Conservation (phyloP, 495 filamentous ascomycete genomes). For the Alectoria sarmentosa region DNA sequence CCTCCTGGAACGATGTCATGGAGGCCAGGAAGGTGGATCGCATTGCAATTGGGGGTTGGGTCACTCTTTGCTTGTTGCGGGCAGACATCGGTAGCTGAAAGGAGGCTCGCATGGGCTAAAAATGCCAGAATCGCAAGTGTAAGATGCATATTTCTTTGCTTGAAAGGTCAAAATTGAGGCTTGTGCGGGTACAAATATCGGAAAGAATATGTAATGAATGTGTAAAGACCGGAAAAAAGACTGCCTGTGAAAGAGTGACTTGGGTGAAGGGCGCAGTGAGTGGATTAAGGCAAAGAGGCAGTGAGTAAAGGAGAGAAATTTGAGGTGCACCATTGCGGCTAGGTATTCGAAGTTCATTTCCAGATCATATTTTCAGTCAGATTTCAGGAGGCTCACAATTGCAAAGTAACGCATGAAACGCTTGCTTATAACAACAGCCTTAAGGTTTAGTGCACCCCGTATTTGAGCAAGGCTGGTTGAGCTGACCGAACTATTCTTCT, state of each 20-base stretch:
- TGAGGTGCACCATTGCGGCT: not conserved
- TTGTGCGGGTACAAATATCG: not conserved
- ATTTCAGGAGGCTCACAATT: not conserved
- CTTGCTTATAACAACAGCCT: not conserved
- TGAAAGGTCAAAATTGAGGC: not conserved
- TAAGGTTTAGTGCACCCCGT: not conserved
- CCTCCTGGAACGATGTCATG: constrained; percentile 7
- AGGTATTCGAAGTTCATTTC: not conserved
- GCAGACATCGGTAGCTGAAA: constrained; percentile 4
- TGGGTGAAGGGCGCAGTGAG: not conserved
- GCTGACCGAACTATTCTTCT: not conserved
- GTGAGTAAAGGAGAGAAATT: not conserved
- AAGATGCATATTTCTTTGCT: not conserved
- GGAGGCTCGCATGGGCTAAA: not conserved
- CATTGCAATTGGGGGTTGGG: not conserved
- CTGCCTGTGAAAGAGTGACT: not conserved
- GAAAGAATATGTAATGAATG: not conserved
- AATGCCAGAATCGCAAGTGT: not conserved
- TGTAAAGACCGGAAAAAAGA: not conserved
- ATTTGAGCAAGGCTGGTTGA: not conserved
- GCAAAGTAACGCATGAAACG: constrained; percentile 4
- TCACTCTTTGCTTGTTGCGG: not conserved
- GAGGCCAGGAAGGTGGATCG: not conserved
- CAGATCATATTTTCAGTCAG: not conserved
- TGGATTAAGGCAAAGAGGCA: not conserved